Percentiles rank a stretch among this genome's conserved stretches.
Evolutionary conservation across 306 rosid genomes (phyloP).

Genomic region (Fragaria iinumae): DNA sequence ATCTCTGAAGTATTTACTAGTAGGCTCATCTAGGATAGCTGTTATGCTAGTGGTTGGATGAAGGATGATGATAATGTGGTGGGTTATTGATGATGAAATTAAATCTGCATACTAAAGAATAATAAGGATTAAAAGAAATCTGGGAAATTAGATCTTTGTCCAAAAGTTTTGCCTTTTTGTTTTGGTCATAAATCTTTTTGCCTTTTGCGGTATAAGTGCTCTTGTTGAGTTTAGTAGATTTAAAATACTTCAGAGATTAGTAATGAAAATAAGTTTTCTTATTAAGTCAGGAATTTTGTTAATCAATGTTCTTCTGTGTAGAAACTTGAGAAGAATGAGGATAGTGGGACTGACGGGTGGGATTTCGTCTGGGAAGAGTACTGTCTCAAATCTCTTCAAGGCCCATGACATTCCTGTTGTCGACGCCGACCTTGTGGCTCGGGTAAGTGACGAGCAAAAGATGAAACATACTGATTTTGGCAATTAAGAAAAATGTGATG

Average conservation of each 20-base stretch:
- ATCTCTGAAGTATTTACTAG: neutral
- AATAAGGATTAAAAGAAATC: neutral
- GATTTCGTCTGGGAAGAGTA: constrained; percentile 83
- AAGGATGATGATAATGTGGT: neutral
- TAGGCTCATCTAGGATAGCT: neutral
- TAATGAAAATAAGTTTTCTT: neutral
- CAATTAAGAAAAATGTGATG: neutral
- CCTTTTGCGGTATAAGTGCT: neutral
- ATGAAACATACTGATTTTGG: neutral
- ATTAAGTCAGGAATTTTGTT: neutral
- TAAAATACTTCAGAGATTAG: neutral
- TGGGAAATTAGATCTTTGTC: neutral
- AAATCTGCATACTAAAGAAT: neutral
- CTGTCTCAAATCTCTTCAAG: constrained; percentile 77
- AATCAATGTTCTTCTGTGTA: neutral
- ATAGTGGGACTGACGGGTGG: constrained; percentile 80
- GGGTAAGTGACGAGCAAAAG: constrained; percentile 37
- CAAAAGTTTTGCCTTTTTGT: neutral
- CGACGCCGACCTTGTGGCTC: constrained; percentile 79
- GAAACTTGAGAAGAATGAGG: constrained; percentile 44
- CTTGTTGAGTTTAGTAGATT: neutral
- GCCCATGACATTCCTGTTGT: constrained; percentile 59
- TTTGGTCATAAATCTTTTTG: neutral
- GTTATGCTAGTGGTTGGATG: neutral
- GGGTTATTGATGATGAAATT: neutral